Percentiles rank a stretch among this genome's conserved stretches.
Evolutionary conservation across 192 early-diverging fungal genomes (phyloP).

Genomic region (Linnemannia exigua): DNA sequence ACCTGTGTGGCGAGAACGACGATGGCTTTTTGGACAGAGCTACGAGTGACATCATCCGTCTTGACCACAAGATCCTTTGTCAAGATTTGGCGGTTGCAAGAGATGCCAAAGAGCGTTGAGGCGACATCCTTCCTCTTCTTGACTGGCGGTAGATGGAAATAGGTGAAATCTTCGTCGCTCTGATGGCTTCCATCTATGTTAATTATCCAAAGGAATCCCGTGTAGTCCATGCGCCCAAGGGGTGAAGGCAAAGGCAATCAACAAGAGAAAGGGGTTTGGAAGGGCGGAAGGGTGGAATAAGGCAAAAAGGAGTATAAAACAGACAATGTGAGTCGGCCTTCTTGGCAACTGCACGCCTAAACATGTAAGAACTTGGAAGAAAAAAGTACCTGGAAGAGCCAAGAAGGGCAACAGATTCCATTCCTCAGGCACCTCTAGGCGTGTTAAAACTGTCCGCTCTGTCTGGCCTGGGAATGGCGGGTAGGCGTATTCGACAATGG

Average conservation of each 20-base stretch:
- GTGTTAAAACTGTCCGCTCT: conserved; percentile 34
- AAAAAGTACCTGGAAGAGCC: conserved; percentile 75
- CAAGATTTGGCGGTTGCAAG: conserved; percentile 85
- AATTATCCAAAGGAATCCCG: neutral
- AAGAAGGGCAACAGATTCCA: conserved; percentile 88
- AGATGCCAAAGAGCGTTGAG: conserved; percentile 84
- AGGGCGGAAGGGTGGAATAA: no score
- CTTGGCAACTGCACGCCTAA: neutral
- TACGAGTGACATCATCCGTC: conserved; percentile 82
- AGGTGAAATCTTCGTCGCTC: conserved; percentile 85
- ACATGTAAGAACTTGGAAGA: neutral
- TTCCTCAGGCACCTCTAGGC: conserved; percentile 78
- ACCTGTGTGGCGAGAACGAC: conserved; percentile 80
- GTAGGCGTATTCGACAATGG: conserved; percentile 64
- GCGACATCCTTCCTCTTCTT: conserved; percentile 68
- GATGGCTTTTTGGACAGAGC: conserved; percentile 86
- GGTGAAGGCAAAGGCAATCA: neutral
- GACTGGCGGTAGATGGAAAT: conserved; percentile 87
- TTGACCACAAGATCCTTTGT: conserved; percentile 78
- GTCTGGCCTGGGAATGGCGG: conserved; percentile 63
- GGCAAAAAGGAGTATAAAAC: neutral
- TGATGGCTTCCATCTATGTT: conserved; percentile 80
- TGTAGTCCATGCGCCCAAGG: neutral
- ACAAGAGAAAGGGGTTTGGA: conserved; percentile 6
- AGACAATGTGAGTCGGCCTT: neutral